Evolutionary conservation across 306 rosid species (phyloP).

Genomic region (Gleditsia sinensis): DNA sequence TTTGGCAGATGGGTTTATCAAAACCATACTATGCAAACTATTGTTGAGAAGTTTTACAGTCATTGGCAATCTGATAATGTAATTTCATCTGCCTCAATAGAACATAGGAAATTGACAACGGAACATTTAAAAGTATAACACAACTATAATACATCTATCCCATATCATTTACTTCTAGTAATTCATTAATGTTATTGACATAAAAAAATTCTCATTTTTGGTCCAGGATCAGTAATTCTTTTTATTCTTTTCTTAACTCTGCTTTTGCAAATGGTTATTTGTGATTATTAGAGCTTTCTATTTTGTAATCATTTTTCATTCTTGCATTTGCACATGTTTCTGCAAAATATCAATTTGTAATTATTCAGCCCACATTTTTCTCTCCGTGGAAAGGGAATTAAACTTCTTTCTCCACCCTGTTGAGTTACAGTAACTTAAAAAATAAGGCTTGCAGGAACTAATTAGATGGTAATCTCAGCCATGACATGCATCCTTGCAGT

Average conservation of each 20-base stretch:
- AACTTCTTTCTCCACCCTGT: background rate
- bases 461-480: constrained; percentile 22
- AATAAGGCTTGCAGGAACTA: constrained; percentile 18
- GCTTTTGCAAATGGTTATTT: background rate
- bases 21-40: background rate
- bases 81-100: background rate
- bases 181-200: background rate
- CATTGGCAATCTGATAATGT: background rate
- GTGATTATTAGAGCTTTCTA: background rate
- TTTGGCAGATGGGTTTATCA: background rate
- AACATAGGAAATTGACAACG: background rate
- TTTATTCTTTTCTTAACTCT: background rate
- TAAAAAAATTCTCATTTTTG: background rate
- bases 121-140: background rate
- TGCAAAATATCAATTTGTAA: background rate
- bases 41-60: background rate
- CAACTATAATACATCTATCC: background rate
- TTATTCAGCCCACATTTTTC: background rate
- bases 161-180: background rate
- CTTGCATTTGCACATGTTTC: background rate
- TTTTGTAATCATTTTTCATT: background rate
- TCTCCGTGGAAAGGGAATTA: background rate
- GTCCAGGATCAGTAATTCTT: background rate
- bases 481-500: constrained; percentile 4
- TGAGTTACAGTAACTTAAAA: background rate